These are phyloP conservation scores for Margaritispora aquatica DNA, from an alignment of 495 filamentous ascomycete genomes.

Conservation along the genomic window DNA sequence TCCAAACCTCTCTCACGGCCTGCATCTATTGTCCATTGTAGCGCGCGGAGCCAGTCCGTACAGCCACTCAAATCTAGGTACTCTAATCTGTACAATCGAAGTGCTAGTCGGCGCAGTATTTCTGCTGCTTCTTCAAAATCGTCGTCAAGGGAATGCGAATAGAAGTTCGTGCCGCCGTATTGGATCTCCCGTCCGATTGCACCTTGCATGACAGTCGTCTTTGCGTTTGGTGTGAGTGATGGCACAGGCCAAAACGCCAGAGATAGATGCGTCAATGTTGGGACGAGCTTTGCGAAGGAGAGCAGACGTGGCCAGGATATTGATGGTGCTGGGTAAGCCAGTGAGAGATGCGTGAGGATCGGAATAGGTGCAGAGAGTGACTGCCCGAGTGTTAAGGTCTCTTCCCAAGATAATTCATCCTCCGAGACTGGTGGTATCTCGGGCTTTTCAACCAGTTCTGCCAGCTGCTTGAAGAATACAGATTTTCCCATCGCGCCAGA, in stretches of 20 bases:
- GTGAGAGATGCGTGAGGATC: conserved; percentile 49
- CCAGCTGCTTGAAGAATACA: conserved; percentile 53
- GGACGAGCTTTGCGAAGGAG: conserved; percentile 50
- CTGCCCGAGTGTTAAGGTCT: conserved; percentile 11
- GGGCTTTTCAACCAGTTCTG: conserved; percentile 39
- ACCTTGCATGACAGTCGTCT: conserved; percentile 42
- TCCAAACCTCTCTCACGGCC: conserved; percentile 11
- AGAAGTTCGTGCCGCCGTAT: conserved; percentile 58
- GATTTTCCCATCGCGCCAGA: conserved; percentile 51
- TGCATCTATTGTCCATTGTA: conserved; percentile 35
- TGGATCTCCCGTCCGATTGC: conserved; percentile 40
- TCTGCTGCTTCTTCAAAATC: conserved; percentile 66
- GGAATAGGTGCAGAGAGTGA: conserved; percentile 29
- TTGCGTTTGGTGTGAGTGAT: conserved; percentile 47
- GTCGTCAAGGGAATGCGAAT: conserved; percentile 56
- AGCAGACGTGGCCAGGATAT: conserved; percentile 67
- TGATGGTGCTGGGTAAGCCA: conserved; percentile 36
- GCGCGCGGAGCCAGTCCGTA: conserved; percentile 57
- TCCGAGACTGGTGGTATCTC: conserved; percentile 10
- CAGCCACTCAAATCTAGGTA: conserved; percentile 82
- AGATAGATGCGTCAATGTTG: conserved; percentile 68
- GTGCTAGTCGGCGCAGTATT: conserved; percentile 62
- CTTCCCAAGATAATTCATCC: conserved; percentile 38
- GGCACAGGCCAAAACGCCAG: conserved; percentile 79
- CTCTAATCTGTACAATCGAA: conserved; percentile 60